Conservation (phyloP, 352 stramenopile species). For the Elongisporangium senticosum region DNA sequence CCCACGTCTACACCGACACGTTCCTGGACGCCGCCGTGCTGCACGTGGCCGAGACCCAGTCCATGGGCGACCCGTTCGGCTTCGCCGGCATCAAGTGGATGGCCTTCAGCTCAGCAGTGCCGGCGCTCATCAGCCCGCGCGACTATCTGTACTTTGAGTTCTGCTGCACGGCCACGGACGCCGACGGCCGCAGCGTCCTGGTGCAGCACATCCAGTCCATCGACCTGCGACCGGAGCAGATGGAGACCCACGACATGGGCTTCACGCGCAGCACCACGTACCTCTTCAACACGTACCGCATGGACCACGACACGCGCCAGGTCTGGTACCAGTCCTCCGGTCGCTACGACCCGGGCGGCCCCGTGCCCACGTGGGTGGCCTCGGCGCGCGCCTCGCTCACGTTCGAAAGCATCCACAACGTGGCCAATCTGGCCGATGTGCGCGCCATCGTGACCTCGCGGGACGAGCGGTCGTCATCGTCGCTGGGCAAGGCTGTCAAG, state of each 20-base stretch:
- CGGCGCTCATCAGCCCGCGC: slow-evolving; percentile 41
- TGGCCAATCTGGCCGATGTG: slow-evolving; percentile 20
- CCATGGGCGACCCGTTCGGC: slow-evolving; percentile 50
- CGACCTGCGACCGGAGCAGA: slow-evolving; percentile 23
- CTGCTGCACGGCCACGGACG: slow-evolving; percentile 34
- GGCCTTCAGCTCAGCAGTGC: slow-evolving; percentile 32
- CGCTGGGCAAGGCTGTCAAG: slow-evolving; percentile 43
- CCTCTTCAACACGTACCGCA: slow-evolving; percentile 32
- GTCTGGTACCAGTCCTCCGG: slow-evolving; percentile 63
- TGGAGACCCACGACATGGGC: slow-evolving; percentile 25
- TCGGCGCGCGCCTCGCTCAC: slow-evolving; percentile 24
- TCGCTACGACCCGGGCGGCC: slow-evolving; percentile 42
- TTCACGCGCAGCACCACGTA: slow-evolving; percentile 70
- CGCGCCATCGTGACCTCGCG: slow-evolving; percentile 16
- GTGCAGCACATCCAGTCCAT: slow-evolving; percentile 59
- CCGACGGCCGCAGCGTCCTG: slow-evolving; percentile 46
- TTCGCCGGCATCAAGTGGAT: slow-evolving; percentile 82
- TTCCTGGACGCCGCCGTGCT: slow-evolving; percentile 70
- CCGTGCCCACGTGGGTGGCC: slow-evolving; percentile 18
- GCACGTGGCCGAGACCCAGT: slow-evolving; percentile 53
- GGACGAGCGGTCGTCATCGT: slow-evolving; percentile 16
- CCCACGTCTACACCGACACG: slow-evolving; percentile 52
- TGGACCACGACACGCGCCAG: slow-evolving; percentile 26
- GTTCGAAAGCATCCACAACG: slow-evolving; percentile 15
- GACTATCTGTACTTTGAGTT: slow-evolving; percentile 65